A percentile compares a stretch with the other conserved stretches of the same genome.
Evolutionary conservation across 2,329 filamentous ascomycete species (phyloP).

Genomic region (Teratosphaeria gauchensis): DNA sequence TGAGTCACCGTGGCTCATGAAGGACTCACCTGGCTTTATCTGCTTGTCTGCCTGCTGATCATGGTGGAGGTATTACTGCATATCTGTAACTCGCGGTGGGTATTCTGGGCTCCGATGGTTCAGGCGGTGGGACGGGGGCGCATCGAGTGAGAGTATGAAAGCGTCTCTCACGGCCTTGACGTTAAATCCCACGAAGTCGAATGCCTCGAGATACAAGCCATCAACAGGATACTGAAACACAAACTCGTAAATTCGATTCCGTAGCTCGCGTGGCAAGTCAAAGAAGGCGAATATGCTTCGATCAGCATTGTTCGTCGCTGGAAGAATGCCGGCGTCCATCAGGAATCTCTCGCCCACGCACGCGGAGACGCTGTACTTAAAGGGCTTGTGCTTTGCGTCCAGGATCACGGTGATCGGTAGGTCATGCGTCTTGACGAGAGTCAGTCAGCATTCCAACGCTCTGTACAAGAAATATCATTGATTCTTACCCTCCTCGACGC

Average conservation of each 20-base stretch:
- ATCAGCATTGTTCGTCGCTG: not conserved
- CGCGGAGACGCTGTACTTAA: not conserved
- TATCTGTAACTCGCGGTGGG: not conserved
- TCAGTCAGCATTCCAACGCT: not conserved
- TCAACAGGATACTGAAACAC: not conserved
- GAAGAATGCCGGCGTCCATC: not conserved
- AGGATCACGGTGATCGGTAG: not conserved
- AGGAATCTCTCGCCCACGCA: not conserved
- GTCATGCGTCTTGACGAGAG: not conserved
- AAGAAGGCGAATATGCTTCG: slow-evolving; percentile 1
- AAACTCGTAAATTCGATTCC: slow-evolving; percentile 5
- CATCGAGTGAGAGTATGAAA: not conserved
- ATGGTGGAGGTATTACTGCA: no score
- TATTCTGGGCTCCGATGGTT: not conserved
- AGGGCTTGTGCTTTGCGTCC: not conserved
- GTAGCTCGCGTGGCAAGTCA: slow-evolving; percentile 3
- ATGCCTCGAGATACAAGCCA: not conserved
- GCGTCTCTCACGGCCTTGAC: not conserved
- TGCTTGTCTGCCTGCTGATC: no score
- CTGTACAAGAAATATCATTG: not conserved
- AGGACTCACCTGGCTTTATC: no score
- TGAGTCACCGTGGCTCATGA: no score
- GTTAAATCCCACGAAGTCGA: not conserved
- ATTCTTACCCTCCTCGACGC: not conserved
- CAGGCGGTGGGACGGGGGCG: not conserved